Evolutionary conservation across 1,139 yeast species (phyloP).

Genomic region (Taiozyma sp.): DNA sequence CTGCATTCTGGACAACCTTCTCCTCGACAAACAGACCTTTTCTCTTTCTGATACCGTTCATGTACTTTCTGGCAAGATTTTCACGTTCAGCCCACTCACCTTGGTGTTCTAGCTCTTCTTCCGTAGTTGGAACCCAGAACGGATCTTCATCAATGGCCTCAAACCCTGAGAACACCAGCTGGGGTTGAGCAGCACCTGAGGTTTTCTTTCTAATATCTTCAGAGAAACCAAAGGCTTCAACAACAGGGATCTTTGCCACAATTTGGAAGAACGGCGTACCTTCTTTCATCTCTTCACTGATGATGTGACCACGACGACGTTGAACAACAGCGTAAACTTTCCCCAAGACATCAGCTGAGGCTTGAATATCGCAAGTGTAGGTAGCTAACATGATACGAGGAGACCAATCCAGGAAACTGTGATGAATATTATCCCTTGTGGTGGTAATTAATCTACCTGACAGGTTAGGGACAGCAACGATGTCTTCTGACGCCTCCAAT

Average conservation of each 20-base stretch:
- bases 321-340: slow-evolving; percentile 95
- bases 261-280: slow-evolving; percentile 96
- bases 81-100: slow-evolving; percentile 94
- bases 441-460: slow-evolving; percentile 72
- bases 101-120: slow-evolving; percentile 88
- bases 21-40: slow-evolving; percentile 91
- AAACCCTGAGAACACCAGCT: slow-evolving; percentile 84
- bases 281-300: slow-evolving; percentile 93
- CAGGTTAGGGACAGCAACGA: slow-evolving; percentile 29
- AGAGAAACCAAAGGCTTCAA: slow-evolving; percentile 94
- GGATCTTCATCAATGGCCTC: slow-evolving; percentile 90
- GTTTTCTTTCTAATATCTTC: slow-evolving; percentile 93
- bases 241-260: slow-evolving; percentile 83
- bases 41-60: slow-evolving; percentile 75
- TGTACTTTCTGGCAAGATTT: slow-evolving; percentile 81
- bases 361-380: slow-evolving; percentile 93
- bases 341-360: slow-evolving; percentile 90
- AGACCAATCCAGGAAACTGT: slow-evolving; percentile 70
- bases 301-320: slow-evolving; percentile 77
- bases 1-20: slow-evolving; percentile 86
- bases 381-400: slow-evolving; percentile 89
- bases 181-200: slow-evolving; percentile 97
- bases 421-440: slow-evolving; percentile 70
- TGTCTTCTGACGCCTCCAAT: slow-evolving; percentile 25
- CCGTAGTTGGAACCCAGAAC: slow-evolving; percentile 99